Percentiles rank a stretch among this genome's conserved stretches.
Conservation (phyloP, 2,329 filamentous ascomycete genomes). For the Nothomitra cinnamomea region DNA sequence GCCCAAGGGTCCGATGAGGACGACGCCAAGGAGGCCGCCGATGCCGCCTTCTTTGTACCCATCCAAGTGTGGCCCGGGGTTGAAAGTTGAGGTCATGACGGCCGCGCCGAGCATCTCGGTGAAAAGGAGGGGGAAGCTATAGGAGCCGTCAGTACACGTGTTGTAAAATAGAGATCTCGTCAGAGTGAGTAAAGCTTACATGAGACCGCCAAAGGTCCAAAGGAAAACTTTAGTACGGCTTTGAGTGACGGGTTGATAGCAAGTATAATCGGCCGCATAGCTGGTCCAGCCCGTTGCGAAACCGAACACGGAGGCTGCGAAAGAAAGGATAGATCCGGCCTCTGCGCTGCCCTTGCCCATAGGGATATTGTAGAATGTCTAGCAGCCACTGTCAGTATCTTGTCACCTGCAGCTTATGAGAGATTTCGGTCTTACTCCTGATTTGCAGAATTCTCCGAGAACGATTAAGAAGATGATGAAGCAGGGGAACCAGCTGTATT, state of each 20-base stretch:
- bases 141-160: neutral
- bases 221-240: constrained; percentile 46
- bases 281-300: constrained; percentile 59
- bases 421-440: constrained; percentile 24
- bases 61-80: constrained; percentile 34
- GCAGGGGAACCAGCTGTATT: constrained; percentile 57
- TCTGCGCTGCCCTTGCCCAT: constrained; percentile 42
- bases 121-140: constrained; percentile 47
- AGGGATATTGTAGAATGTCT: constrained; percentile 41
- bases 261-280: constrained; percentile 63
- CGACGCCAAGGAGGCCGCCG: constrained; percentile 49
- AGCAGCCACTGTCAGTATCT: neutral
- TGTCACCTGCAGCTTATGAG: neutral
- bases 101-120: constrained; percentile 57
- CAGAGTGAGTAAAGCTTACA: constrained; percentile 17
- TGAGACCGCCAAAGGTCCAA: constrained; percentile 51
- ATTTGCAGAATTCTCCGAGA: constrained; percentile 49
- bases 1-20: constrained; percentile 45
- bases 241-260: constrained; percentile 52
- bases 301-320: constrained; percentile 48
- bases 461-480: constrained; percentile 58
- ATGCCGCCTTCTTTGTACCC: constrained; percentile 41
- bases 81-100: constrained; percentile 44
- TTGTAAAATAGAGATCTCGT: neutral
- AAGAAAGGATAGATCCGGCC: constrained; percentile 44